Percentiles rank a stretch among this genome's conserved stretches.
Evolutionary conservation across 768 basidiomycete species (phyloP).

Genomic region (Kwoniella mangroviensis): DNA sequence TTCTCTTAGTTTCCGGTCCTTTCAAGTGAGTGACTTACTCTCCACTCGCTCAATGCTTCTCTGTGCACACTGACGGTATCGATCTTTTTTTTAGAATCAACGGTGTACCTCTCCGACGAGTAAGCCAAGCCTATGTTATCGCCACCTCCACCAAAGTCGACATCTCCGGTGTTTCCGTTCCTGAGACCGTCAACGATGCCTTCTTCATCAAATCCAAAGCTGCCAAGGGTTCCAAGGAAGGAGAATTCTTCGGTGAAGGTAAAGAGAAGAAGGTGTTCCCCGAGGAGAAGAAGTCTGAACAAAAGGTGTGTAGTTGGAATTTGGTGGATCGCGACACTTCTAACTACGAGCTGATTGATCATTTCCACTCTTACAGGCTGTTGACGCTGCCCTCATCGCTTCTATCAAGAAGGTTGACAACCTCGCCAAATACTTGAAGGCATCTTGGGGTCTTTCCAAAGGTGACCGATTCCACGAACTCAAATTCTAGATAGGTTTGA

Average conservation of each 20-base stretch:
- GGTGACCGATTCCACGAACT: slow-evolving; percentile 96
- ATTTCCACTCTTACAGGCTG: slow-evolving; percentile 33
- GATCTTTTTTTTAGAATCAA: slow-evolving; percentile 70
- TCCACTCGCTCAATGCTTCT: neutral
- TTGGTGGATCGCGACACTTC: neutral
- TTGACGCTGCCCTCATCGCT: slow-evolving; percentile 67
- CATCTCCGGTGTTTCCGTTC: slow-evolving; percentile 68
- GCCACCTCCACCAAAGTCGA: slow-evolving; percentile 95
- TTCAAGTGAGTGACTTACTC: slow-evolving; percentile 66
- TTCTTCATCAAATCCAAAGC: slow-evolving; percentile 84
- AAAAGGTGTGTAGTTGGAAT: slow-evolving; percentile 68
- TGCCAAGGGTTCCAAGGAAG: slow-evolving; percentile 83
- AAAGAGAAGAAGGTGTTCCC: slow-evolving; percentile 86
- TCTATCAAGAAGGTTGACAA: slow-evolving; percentile 88
- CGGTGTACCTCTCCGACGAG: slow-evolving; percentile 95
- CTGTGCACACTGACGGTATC: slow-evolving; percentile 11
- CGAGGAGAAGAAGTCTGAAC: slow-evolving; percentile 83
- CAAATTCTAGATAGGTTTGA: slow-evolving; percentile 67
- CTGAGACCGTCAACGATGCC: slow-evolving; percentile 85
- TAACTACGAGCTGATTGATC: neutral
- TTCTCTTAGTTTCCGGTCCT: slow-evolving; percentile 94
- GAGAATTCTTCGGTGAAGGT: slow-evolving; percentile 94
- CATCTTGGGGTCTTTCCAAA: slow-evolving; percentile 92
- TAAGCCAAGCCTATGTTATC: slow-evolving; percentile 98
- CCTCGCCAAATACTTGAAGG: slow-evolving; percentile 88